Percentiles rank a stretch among this genome's conserved stretches.
phyloP scores from a whole-genome alignment of 23 red algal species.

The Gracilaria vermiculophylla region DNA sequence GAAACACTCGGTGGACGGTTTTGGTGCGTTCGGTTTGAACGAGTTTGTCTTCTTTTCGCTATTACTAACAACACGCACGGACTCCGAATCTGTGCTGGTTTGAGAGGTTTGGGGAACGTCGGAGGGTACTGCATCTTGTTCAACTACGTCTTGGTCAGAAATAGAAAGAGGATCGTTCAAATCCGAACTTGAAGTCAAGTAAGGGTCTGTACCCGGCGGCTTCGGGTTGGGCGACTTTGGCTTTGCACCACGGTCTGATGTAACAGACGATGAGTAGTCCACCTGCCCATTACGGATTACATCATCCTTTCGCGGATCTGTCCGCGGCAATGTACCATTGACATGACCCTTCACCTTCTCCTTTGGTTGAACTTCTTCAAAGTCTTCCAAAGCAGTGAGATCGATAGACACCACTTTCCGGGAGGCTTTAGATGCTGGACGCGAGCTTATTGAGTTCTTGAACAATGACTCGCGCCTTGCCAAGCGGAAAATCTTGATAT shows the following conservation, averaged over 20 bases:
- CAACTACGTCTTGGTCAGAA: not conserved
- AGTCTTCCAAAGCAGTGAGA: not conserved
- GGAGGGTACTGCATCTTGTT: not conserved
- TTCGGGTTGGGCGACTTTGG: not conserved
- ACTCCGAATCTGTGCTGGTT: not conserved
- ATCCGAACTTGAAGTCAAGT: not conserved
- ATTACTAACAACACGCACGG: not conserved
- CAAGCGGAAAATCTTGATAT: not conserved
- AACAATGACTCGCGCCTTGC: not conserved
- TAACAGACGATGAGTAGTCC: not conserved
- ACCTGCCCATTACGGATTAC: not conserved
- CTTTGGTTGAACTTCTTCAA: not conserved
- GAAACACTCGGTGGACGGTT: not conserved
- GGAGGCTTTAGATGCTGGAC: not conserved
- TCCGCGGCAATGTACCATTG: not conserved
- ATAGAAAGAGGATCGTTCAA: not conserved
- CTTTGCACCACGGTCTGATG: not conserved
- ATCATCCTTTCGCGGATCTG: not conserved
- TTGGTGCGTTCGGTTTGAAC: not conserved
- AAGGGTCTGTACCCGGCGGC: not conserved
- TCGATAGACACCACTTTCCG: conserved; percentile 6
- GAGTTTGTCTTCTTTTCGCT: not conserved
- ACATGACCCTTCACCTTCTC: not conserved
- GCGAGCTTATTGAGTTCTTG: not conserved
- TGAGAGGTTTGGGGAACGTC: not conserved